A percentile compares a stretch with the other conserved stretches of the same genome.
Conservation (phyloP, 2,329 filamentous ascomycete species). For the Ophiocordyceps polyrhachis-furcata region DNA sequence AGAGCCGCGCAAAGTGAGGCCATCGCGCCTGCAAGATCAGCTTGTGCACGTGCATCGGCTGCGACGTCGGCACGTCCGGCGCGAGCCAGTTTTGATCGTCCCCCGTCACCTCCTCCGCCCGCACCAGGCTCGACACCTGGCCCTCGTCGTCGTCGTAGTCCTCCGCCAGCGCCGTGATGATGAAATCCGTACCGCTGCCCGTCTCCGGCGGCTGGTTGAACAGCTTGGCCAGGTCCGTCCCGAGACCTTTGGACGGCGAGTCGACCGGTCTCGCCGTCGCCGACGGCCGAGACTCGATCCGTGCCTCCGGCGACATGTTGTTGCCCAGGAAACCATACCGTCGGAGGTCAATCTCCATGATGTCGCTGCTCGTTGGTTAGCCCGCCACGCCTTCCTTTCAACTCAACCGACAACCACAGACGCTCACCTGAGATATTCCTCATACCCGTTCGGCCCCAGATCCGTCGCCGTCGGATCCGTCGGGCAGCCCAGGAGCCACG, state of each 20-base stretch:
- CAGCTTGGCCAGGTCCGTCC: conserved; percentile 65
- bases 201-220: conserved; percentile 76
- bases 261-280: conserved; percentile 27
- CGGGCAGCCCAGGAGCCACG: conserved; percentile 87
- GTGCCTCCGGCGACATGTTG: conserved; percentile 39
- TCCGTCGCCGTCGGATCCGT: conserved; percentile 50
- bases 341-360: conserved; percentile 82
- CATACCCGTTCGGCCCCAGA: conserved; percentile 50
- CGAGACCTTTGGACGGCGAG: conserved; percentile 49
- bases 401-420: background rate
- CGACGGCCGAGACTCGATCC: conserved; percentile 28
- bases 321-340: conserved; percentile 83
- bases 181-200: conserved; percentile 77
- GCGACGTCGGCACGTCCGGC: conserved; percentile 47
- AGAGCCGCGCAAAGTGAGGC: conserved; percentile 89
- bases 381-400: background rate
- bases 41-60: conserved; percentile 83
- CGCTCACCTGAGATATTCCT: conserved; percentile 59
- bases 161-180: conserved; percentile 73
- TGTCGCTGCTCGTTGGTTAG: conserved; percentile 35
- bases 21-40: conserved; percentile 88
- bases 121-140: conserved; percentile 30
- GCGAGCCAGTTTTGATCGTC: conserved; percentile 37
- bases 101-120: conserved; percentile 19
- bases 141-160: conserved; percentile 54